A percentile compares a stretch with the other conserved stretches of the same genome.
These are phyloP conservation scores for Geotrichum histeridarum DNA, from an alignment of 1,139 yeast species.

Conservation along the genomic window DNA sequence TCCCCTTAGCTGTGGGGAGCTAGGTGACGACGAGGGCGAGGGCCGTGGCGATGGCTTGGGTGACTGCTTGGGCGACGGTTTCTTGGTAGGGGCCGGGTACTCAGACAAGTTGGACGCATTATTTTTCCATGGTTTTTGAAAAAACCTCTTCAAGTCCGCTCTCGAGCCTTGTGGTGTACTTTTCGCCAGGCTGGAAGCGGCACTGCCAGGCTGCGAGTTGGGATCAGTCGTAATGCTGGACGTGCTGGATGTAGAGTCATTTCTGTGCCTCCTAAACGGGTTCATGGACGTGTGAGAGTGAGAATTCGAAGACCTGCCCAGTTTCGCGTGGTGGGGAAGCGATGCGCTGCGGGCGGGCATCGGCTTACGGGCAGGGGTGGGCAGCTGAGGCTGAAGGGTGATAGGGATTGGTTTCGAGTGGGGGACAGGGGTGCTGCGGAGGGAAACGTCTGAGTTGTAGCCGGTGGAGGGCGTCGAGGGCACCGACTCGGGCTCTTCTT, in stretches of 20 bases:
- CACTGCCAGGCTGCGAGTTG: not conserved
- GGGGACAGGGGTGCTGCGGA: not conserved
- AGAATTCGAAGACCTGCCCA: not conserved
- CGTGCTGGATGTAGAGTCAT: conserved; percentile 23
- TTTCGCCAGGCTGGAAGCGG: not conserved
- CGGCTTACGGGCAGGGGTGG: no score
- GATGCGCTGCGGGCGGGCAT: no score
- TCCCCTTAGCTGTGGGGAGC: conserved; percentile 5
- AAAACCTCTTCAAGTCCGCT: conserved; percentile 34
- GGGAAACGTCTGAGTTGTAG: not conserved
- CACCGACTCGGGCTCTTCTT: no score
- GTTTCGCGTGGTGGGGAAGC: no score
- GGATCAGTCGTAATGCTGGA: not conserved
- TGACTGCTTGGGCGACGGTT: not conserved
- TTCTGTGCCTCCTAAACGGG: conserved; percentile 27
- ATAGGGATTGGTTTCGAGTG: not conserved
- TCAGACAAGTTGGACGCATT: conserved; percentile 13
- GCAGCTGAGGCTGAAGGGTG: not conserved
- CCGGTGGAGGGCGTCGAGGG: no score
- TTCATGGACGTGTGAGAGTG: conserved; percentile 30
- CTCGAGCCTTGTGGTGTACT: conserved; percentile 22
- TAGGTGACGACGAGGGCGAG: conserved; percentile 12
- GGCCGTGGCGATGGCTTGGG: not conserved
- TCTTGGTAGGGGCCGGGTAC: conserved; percentile 2
- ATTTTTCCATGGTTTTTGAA: conserved; percentile 32